Base-by-base conservation (phyloP, 768 basidiomycete species). In the Naganishia vaughanmartiniae region DNA sequence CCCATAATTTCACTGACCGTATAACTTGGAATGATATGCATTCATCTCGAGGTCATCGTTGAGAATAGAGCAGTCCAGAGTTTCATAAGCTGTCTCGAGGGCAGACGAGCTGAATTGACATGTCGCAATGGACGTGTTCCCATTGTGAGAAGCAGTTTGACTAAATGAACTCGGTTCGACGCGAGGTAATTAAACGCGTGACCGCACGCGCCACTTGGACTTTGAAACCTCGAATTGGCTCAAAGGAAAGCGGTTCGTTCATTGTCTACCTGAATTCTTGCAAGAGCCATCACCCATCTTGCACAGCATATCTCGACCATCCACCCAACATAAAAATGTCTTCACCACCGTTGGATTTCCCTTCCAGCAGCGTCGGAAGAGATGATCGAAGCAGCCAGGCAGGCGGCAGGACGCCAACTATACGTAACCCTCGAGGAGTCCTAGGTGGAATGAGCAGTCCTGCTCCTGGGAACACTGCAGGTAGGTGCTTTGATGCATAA, bases 331-430 rank as follows among this genome's bases (percentile, higher is more conserved):
- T n/a, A 42, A 65, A 2, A n/a, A 72, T 72, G 71, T 78, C 78
- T 14, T 82, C 80, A 7, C 81, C 81, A 4, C 82, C 82, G 1
- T 76, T 83, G 48, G 74, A 80, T 31, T 83, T 82, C 75, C 82
- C 83, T 0, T 78, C 79, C 1, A 81, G 80, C 0, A 81, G 81
- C 0, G 76, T 75, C 0, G 79, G 70, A 15, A 77, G 76, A n/a
- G 74, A 73, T 39, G 69, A 65, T n/a, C 17, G 63, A 19, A 70
- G 60, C 60, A 70, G 60, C 33, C 60, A 63, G 42, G 60, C 60
- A 15, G 60, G 69, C 33, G 56, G 65, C 34, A 28, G 56, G 34
- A 51, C 57, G 45, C 67, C 53, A 63, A 66, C 34, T 39, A 69
- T 48, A 36, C 21, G 42, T 31, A 65, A 53, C 63, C 70, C 57